phyloP scores from a whole-genome alignment of 2,329 filamentous ascomycete genomes.

The Penicillium digitatum region DNA sequence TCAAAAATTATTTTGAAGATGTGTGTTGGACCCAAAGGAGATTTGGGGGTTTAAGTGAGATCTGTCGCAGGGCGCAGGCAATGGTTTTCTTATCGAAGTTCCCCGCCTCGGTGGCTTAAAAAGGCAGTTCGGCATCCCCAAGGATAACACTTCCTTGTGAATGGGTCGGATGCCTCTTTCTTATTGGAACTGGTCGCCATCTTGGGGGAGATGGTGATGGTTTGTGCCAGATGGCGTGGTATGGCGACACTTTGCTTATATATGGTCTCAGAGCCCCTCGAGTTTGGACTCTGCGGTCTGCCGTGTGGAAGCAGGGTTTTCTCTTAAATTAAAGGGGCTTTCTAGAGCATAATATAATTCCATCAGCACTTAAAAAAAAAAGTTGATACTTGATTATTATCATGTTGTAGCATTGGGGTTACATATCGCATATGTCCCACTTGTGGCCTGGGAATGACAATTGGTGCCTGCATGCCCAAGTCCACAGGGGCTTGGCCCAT shows the following conservation, averaged over 20 bases:
- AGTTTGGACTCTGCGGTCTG: neutral
- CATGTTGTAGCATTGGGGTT: neutral
- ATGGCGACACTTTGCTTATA: conserved; percentile 4
- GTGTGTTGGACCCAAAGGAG: neutral
- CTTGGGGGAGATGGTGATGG: neutral
- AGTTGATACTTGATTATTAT: neutral
- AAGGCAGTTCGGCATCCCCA: neutral
- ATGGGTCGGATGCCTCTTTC: neutral
- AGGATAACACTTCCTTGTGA: neutral
- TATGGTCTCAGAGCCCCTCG: neutral
- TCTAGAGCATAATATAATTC: neutral
- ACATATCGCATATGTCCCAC: neutral
- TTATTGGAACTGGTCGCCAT: neutral
- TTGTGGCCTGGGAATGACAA: neutral
- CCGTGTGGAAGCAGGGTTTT: neutral
- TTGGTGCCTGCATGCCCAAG: neutral
- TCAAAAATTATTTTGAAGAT: neutral
- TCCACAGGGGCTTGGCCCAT: too few relatives aligned
- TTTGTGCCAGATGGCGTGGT: conserved; percentile 3
- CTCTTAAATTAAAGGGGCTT: neutral
- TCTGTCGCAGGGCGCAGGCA: neutral
- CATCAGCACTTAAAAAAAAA: too few relatives aligned
- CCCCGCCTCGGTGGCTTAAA: conserved; percentile 1
- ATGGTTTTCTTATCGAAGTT: neutral
- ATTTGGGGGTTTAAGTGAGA: neutral